A percentile compares a stretch with the other conserved stretches of the same genome.
These are phyloP conservation scores for Tribonema minus DNA, from an alignment of 108 stramenopile species.

Conservation along the genomic window DNA sequence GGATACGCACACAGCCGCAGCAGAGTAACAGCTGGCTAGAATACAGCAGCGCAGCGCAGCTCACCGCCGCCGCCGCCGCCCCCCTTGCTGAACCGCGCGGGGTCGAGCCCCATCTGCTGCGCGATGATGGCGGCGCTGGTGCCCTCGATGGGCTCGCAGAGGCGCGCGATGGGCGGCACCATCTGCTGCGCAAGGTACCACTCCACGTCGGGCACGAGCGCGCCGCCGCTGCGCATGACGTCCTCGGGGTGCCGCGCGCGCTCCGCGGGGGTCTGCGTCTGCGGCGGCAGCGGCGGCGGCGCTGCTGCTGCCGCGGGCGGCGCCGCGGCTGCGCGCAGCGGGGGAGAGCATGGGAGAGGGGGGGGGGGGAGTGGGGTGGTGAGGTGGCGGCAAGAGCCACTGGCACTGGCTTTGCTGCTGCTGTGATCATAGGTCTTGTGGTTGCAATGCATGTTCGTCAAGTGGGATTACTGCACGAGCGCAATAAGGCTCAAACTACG, in stretches of 20 bases:
- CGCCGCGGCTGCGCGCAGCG: too few relatives aligned
- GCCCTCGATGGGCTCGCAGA: constrained; percentile 97
- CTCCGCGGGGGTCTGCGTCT: constrained; percentile 61
- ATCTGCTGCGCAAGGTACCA: constrained; percentile 98
- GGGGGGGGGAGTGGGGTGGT: too few relatives aligned
- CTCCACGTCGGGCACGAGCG: constrained; percentile 59
- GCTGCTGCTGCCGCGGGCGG: too few relatives aligned
- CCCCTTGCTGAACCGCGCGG: constrained; percentile 28
- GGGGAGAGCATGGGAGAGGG: too few relatives aligned
- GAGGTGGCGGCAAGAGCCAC: too few relatives aligned
- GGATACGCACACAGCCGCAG: constrained; percentile 44
- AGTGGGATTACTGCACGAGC: too few relatives aligned
- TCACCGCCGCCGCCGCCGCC: not conserved
- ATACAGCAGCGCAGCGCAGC: not conserved
- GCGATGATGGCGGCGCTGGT: constrained; percentile 58
- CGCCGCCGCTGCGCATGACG: constrained; percentile 72
- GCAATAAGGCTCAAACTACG: too few relatives aligned
- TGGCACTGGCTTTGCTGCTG: too few relatives aligned
- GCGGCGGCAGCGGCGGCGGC: constrained; percentile 24
- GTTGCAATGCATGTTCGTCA: too few relatives aligned
- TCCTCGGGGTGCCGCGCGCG: constrained; percentile 90
- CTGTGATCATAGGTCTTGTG: too few relatives aligned
- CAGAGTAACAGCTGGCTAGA: not conserved
- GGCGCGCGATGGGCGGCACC: constrained; percentile 88
- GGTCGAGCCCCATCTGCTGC: constrained; percentile 59